These are phyloP conservation scores for Dictyostelium brefeldianum DNA, from an alignment of 78 protist species.

Conservation along the genomic window DNA sequence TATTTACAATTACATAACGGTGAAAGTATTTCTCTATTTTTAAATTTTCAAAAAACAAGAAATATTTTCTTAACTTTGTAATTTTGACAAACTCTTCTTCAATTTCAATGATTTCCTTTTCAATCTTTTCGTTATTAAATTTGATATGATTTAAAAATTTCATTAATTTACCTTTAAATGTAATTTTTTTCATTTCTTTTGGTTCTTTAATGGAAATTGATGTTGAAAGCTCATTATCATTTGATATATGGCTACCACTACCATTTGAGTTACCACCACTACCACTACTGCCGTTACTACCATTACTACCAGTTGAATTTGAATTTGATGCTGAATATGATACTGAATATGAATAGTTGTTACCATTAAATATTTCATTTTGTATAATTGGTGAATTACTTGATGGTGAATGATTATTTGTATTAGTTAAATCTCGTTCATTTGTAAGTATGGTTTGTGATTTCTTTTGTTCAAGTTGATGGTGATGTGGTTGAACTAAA, in stretches of 20 bases:
- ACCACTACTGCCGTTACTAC: neutral
- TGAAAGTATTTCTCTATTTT: constrained; percentile 41
- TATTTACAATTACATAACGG: constrained; percentile 38
- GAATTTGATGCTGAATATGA: neutral
- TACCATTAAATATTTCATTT: neutral
- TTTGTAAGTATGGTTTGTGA: neutral
- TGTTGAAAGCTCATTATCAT: too few species aligned
- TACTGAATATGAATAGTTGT: neutral
- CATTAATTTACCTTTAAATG: neutral
- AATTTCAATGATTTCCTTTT: constrained; percentile 7
- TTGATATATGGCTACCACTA: too few species aligned
- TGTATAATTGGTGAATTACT: neutral
- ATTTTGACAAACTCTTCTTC: constrained; percentile 32
- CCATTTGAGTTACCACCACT: too few species aligned
- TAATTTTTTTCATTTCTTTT: neutral
- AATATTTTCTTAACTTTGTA: constrained; percentile 17
- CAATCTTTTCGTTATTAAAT: neutral
- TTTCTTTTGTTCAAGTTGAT: neutral
- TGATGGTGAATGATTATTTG: neutral
- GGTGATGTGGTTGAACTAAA: neutral
- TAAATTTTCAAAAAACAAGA: constrained; percentile 25
- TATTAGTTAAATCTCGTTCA: neutral
- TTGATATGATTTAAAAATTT: neutral
- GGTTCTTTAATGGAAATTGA: neutral
- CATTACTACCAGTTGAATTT: neutral